phyloP scores from a whole-genome alignment of 129 eudicot genomes.

The Ambrosia artemisiifolia region DNA sequence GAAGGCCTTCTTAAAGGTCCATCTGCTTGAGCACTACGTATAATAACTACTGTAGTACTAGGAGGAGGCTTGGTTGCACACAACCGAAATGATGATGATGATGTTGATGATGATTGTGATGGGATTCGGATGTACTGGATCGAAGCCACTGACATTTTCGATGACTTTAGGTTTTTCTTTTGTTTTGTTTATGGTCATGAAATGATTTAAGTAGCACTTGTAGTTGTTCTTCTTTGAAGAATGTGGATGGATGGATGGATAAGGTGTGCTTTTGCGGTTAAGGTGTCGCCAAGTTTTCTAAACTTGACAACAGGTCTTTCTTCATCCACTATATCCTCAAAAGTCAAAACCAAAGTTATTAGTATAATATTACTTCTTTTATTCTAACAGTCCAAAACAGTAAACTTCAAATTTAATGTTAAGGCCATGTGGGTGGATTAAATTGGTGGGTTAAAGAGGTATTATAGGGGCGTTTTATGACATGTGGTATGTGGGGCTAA shows the following conservation, averaged over 20 bases:
- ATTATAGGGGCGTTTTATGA: too few species aligned
- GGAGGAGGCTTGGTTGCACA: constrained; percentile 30
- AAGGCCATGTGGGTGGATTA: too few species aligned
- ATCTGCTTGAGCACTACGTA: constrained; percentile 75
- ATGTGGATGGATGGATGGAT: neutral
- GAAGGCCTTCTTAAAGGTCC: constrained; percentile 87
- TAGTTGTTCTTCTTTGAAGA: neutral
- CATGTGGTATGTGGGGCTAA: too few species aligned
- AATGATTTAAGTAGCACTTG: neutral
- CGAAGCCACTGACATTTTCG: neutral
- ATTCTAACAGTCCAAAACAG: too few species aligned
- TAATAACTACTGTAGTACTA: constrained; percentile 28
- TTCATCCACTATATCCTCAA: neutral
- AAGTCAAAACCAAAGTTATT: neutral
- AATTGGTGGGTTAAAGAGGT: too few species aligned
- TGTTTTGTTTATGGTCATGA: neutral
- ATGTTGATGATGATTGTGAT: neutral
- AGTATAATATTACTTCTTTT: too few species aligned
- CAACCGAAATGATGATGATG: constrained; percentile 25
- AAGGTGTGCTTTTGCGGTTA: neutral
- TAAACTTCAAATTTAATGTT: too few species aligned
- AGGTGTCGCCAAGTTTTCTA: constrained; percentile 5
- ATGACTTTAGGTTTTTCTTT: neutral
- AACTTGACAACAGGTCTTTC: constrained; percentile 4
- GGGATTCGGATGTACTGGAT: neutral